Percentiles rank a stretch among this genome's conserved stretches.
phyloP scores from a whole-genome alignment of 2,329 filamentous ascomycete species.

The Sphaerulina vaccinii region DNA sequence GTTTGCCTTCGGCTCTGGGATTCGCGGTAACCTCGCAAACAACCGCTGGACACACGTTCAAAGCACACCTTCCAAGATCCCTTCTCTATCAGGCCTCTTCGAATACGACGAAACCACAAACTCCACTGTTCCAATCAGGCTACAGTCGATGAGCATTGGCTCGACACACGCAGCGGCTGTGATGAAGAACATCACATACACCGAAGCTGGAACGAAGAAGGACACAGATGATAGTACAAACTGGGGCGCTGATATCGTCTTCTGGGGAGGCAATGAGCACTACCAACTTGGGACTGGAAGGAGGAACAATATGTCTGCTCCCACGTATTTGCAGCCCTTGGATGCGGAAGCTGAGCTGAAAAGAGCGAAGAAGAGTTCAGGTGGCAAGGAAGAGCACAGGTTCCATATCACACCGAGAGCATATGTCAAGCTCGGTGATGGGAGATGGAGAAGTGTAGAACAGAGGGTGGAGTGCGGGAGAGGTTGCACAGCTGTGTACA shows the following conservation, averaged over 20 bases:
- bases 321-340: slow-evolving; percentile 74
- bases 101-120: slow-evolving; percentile 79
- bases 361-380: slow-evolving; percentile 59
- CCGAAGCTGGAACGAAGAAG: slow-evolving; percentile 48
- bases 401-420: slow-evolving; percentile 78
- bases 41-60: slow-evolving; percentile 90
- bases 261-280: slow-evolving; percentile 93
- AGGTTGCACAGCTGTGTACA: slow-evolving; percentile 76
- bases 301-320: slow-evolving; percentile 73
- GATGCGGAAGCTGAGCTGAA: slow-evolving; percentile 63
- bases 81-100: slow-evolving; percentile 74
- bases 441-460: slow-evolving; percentile 72
- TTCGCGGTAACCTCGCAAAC: slow-evolving; percentile 78
- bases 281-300: slow-evolving; percentile 92
- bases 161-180: slow-evolving; percentile 77
- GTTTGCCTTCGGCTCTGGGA: slow-evolving; percentile 84
- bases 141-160: slow-evolving; percentile 72
- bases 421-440: slow-evolving; percentile 63
- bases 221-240: slow-evolving; percentile 67
- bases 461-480: slow-evolving; percentile 86
- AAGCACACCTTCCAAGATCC: slow-evolving; percentile 73
- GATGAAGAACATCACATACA: slow-evolving; percentile 70
- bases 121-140: slow-evolving; percentile 71
- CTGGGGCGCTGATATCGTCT: slow-evolving; percentile 84
- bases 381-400: slow-evolving; percentile 64